Evolutionary conservation across 2,329 filamentous ascomycete genomes (phyloP), one percentile per base, ranked within the genome.

Genomic region (Penicillium verrucosum): DNA sequence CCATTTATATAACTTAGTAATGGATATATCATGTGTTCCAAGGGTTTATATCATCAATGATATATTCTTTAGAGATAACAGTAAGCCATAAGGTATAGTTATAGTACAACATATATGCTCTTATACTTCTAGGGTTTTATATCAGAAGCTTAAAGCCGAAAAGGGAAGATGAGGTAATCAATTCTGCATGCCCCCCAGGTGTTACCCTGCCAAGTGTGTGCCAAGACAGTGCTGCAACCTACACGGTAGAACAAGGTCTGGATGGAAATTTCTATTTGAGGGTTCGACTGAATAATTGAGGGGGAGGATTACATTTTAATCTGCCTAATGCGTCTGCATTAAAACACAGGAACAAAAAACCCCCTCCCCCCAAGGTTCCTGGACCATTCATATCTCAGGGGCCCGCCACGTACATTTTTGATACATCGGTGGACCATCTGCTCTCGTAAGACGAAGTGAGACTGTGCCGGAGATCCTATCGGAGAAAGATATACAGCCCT

Each of bases 381-480:
- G 43, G 29, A 32, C 44, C 44, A 43, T 18, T 43, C 41, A 29
- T 18, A 27, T 10, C 41, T n/a, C 41, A 43, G 16, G 41, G 23
- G 41, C 0, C 4, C 14, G 10, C 41, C 41, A 29, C 40, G 40
- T 14, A 41, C 5, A 23, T 11, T 51, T 46, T 32, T 32, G 30
- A 32, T 32, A 32, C 30, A 32, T 32, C 30, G 11, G 30, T 32
- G 30, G 30, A 32, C 34, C 18, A 62, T 65, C 43, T 41, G 41
- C 57, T 62, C 61, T 59, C 63, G 61, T 65, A 64, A 65, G 59
- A 49, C 56, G 36, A 60, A 60, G 44, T 41, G 2, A 41, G 40
- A 41, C 8, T 12, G 37, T 38, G 37, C 18, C 18, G 37, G 37
- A 40, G 37, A 38, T 38, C n/a, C 21, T 45, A 14, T 54, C 60